phyloP scores from a whole-genome alignment of 2,329 filamentous ascomycete species.

The Colletotrichum brevisporum region DNA sequence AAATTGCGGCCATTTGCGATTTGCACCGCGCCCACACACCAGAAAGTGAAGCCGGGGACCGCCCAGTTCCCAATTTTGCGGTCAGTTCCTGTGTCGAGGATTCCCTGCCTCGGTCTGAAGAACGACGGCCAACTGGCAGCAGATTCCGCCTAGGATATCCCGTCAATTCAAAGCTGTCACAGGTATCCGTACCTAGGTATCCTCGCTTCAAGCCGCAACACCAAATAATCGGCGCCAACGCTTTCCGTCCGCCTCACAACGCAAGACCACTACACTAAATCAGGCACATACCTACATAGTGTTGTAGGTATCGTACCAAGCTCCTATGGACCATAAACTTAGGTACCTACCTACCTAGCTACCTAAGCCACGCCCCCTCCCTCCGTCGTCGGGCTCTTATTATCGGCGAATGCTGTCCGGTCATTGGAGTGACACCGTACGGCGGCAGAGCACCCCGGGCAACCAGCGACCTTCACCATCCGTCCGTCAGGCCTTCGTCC shows the following conservation, averaged over 20 bases:
- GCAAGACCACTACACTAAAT: not conserved
- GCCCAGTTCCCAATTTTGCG: slow-evolving; percentile 28
- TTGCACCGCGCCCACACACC: slow-evolving; percentile 37
- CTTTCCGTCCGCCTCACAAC: slow-evolving; percentile 15
- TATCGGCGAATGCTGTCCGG: slow-evolving; percentile 17
- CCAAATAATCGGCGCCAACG: slow-evolving; percentile 6
- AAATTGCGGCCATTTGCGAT: slow-evolving; percentile 40
- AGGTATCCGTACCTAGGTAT: no score
- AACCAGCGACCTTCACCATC: slow-evolving; percentile 35
- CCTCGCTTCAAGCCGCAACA: not conserved
- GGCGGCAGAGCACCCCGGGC: slow-evolving; percentile 38
- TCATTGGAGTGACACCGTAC: slow-evolving; percentile 38
- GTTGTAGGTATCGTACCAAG: not conserved
- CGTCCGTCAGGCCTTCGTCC: slow-evolving; percentile 32
- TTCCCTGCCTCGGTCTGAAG: slow-evolving; percentile 20
- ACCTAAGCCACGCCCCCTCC: slow-evolving; percentile 15
- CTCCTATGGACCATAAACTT: not conserved
- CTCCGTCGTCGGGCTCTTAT: slow-evolving; percentile 2
- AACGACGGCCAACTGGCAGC: slow-evolving; percentile 27
- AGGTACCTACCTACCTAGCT: no score
- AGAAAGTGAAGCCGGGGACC: slow-evolving; percentile 21
- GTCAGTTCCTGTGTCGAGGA: slow-evolving; percentile 28
- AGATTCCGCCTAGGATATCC: not conserved
- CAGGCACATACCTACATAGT: no score
- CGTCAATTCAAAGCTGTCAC: not conserved